phyloP scores from a whole-genome alignment of 202 grass and related monocot genomes.

The Dendrocalamus latiflorus region DNA sequence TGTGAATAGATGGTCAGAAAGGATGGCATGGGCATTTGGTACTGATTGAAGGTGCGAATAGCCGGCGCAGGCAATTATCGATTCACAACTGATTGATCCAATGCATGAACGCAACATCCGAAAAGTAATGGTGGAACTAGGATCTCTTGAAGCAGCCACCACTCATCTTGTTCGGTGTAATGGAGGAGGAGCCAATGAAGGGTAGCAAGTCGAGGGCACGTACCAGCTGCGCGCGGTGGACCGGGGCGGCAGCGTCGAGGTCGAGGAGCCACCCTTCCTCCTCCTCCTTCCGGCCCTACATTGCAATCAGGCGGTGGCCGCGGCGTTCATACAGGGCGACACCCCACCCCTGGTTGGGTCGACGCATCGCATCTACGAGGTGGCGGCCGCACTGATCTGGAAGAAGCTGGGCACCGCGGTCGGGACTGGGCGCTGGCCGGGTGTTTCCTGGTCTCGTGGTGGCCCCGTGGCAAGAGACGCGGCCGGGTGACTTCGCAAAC shows the following conservation, averaged over 20 bases:
- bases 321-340: neutral
- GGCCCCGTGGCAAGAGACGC: too few relatives aligned
- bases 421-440: neutral
- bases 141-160: neutral
- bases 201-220: neutral
- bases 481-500: neutral
- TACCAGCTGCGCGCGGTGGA: neutral
- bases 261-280: neutral
- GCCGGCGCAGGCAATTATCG: neutral
- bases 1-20: neutral
- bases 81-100: neutral
- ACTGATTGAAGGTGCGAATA: neutral
- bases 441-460: neutral
- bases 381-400: neutral
- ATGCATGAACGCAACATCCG: neutral
- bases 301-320: neutral
- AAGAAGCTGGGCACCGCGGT: neutral
- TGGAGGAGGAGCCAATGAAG: neutral
- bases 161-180: neutral
- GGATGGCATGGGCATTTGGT: neutral
- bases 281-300: neutral
- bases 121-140: neutral
- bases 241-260: too few relatives aligned
- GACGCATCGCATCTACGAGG: neutral
- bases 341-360: neutral